Base-by-base conservation (phyloP, 192 early-diverging fungal species). In the Helicostylum pulchrum region DNA sequence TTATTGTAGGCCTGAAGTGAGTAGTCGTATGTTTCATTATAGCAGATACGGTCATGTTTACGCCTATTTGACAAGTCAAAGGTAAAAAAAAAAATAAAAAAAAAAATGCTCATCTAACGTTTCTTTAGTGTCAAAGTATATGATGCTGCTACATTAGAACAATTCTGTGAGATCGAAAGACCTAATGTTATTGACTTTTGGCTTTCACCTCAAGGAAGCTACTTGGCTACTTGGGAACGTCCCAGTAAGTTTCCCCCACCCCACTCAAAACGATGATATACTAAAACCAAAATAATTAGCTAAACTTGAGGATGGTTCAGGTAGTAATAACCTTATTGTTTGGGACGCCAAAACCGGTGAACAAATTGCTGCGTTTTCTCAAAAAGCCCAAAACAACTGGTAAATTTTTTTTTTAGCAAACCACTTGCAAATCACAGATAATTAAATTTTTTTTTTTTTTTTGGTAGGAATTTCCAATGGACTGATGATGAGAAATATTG, bases 391-490 rank as follows among this genome's bases (percentile, higher is more conserved):
- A 59, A 81, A 77, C 67, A 85, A 83, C 56, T 88, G 84, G 83
- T 88, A 11, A 63, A 39, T n/a, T n/a, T n/a, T n/a, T n/a, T n/a
- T n/a, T n/a, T n/a, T n/a, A n/a, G n/a, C n/a, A n/a, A n/a, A n/a
- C n/a, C n/a, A n/a, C n/a, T n/a, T n/a, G n/a, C n/a, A n/a, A n/a
- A n/a, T n/a, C n/a, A n/a, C n/a, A n/a, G n/a, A n/a, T n/a, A n/a
- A n/a, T n/a, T n/a, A n/a, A n/a, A n/a, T n/a, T n/a, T n/a, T n/a
- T n/a, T n/a, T n/a, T n/a, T n/a, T n/a, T n/a, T n/a, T n/a, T n/a
- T n/a, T n/a, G n/a, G n/a, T n/a, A 88, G 90, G 88, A 90, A 92
- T 62, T 81, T 95, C 72, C 90, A 96, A 74, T 99, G 94, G 94
- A 94, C 92, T 19, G 90, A 89, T 55, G 91, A 93, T 72, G 97